A percentile compares a stretch with the other conserved stretches of the same genome.
Conservation (phyloP, 75 land plant genomes). For the Gnetum montanum region DNA sequence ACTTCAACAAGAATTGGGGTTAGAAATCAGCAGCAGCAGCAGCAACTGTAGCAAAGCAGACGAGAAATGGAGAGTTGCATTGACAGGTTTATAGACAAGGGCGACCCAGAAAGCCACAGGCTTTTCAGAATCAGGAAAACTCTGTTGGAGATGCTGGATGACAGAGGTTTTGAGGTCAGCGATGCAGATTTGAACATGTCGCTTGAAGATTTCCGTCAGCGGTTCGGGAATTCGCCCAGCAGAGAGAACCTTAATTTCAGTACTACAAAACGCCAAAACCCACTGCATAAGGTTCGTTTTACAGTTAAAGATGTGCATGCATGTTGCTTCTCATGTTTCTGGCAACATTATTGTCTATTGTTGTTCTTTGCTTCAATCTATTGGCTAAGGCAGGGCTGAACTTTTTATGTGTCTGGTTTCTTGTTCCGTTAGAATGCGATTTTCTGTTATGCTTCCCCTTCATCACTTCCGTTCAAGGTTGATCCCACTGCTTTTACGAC, state of each 20-base stretch:
- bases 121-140: conserved; percentile 33
- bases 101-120: conserved; percentile 2
- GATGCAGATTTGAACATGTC: conserved; percentile 25
- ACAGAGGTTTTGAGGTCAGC: conserved; percentile 36
- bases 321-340: no score
- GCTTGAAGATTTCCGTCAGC: conserved; percentile 25
- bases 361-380: no score
- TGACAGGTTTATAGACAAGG: conserved; percentile 8
- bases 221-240: conserved; percentile 38
- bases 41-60: no score
- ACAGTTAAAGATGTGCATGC: neutral
- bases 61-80: neutral
- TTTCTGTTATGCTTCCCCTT: no score
- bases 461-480: no score
- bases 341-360: no score
- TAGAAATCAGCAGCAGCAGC: no score
- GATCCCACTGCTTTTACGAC: no score
- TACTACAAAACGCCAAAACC: conserved; percentile 3
- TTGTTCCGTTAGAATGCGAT: no score
- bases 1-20: no score
- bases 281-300: neutral
- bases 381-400: no score
- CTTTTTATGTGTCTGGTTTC: no score
- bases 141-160: conserved; percentile 49
- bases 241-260: conserved; percentile 25